Evolutionary conservation across 371 early-diverging fungal genomes (phyloP), one percentile per base, ranked within the genome.

Genomic region (Amoeboradix gromovi): DNA sequence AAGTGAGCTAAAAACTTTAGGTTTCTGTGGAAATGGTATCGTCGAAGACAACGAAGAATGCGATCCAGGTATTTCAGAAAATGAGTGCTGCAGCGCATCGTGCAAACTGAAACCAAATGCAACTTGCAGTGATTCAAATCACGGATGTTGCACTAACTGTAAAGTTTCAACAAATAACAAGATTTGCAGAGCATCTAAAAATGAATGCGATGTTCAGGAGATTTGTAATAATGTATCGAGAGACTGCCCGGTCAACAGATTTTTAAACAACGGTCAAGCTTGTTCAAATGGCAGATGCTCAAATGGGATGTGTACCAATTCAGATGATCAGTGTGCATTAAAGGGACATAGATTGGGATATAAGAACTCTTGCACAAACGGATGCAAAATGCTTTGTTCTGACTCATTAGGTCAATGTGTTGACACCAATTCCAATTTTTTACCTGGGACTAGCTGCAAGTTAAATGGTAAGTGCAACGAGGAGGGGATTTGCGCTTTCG

Each of bases 71-170:
- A 69, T 65, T 65, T 29, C 1, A 1, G 12, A 1, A 1, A 30
- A 70, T 29, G 29, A 70, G 30, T 71, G 71, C 71, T 71, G 71
- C 66, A 31, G n/a, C 1, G 0, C 71, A 0, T 5, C 31, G 0
- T 71, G 71, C 31, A 71, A 27, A n/a, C 65, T 71, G 28, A 70
- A 71, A 29, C 1, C 71, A n/a, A 27, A 29, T 27, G 71, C 71
- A 2, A 1, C 1, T 22, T 71, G 71, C 30, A 48, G 31, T 29
- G 70, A 70, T 29, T n/a, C 17, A 17, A 70, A 71, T 17, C 22
- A 65, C 29, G 67, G 30, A 1, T 71, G 71, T 30, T 68, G 68
- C 27, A 27, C 5, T 12, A 68, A 68, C 30, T 68, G 68, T 30
- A 17, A 28, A 17, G 30, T 68, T 30, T 17, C 29, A 12, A 17